These are phyloP conservation scores for Candida tropicalis DNA, from an alignment of 1,139 yeast genomes.

Conservation along the genomic window DNA sequence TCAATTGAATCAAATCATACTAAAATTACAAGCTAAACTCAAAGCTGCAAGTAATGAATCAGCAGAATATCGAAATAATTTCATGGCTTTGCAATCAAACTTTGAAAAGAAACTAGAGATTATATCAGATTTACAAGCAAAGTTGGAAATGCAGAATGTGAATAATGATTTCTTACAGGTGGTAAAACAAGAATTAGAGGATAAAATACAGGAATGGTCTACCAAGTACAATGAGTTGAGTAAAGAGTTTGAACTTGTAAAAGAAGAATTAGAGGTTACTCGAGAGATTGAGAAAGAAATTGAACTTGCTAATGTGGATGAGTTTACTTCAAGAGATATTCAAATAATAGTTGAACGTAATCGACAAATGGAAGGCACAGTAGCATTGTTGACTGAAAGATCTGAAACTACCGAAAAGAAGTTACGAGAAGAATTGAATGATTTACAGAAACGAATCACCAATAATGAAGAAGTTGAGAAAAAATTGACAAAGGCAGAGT, in stretches of 20 bases:
- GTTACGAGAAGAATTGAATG: constrained; percentile 25
- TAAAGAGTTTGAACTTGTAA: constrained; percentile 42
- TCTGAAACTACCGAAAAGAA: constrained; percentile 26
- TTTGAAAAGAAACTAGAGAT: constrained; percentile 13
- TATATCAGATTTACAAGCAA: constrained; percentile 30
- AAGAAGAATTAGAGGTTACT: constrained; percentile 50
- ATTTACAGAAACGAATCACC: constrained; percentile 24
- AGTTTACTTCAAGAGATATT: constrained; percentile 22
- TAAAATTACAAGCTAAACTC: constrained; percentile 45
- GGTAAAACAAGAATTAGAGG: constrained; percentile 37
- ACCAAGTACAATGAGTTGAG: constrained; percentile 38
- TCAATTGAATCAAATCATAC: constrained; percentile 41
- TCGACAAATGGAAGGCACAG: constrained; percentile 39
- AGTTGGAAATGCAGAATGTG: constrained; percentile 52
- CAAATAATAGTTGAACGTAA: constrained; percentile 28
- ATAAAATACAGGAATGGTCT: constrained; percentile 31
- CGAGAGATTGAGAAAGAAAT: constrained; percentile 44
- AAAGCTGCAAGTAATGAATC: constrained; percentile 34
- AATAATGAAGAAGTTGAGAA: constrained; percentile 16
- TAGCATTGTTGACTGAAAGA: constrained; percentile 41
- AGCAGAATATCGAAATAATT: constrained; percentile 22
- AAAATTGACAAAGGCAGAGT: constrained; percentile 35
- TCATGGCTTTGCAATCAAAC: constrained; percentile 22
- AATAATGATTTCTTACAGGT: constrained; percentile 57
- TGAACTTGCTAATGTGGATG: constrained; percentile 18